These are phyloP conservation scores for Thinopyrum elongatum DNA, from an alignment of 176 grass and related monocot genomes.

Conservation along the genomic window DNA sequence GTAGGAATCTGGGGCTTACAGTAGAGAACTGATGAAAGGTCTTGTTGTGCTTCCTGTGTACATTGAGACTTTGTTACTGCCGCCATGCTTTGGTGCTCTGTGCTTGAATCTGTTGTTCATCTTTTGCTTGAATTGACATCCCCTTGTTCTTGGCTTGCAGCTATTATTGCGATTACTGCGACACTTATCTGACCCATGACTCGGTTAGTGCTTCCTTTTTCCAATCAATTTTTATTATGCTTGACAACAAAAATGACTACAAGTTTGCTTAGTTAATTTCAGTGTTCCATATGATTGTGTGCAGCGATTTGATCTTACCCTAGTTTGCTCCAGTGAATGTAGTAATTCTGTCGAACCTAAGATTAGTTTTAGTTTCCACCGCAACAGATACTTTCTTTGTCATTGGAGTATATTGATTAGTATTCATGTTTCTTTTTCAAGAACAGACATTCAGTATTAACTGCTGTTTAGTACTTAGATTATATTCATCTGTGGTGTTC, in stretches of 20 bases:
- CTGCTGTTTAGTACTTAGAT: not conserved
- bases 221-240: not conserved
- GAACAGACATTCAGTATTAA: not conserved
- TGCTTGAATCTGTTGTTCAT: not conserved
- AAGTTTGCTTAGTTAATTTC: not conserved
- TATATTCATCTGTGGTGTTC: not conserved
- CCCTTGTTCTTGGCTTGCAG: conserved; percentile 44
- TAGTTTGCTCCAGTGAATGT: not conserved
- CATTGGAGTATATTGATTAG: not conserved
- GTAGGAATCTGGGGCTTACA: not conserved
- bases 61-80: not conserved
- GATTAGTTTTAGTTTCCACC: not conserved
- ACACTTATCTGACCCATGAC: conserved; percentile 97
- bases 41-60: not conserved
- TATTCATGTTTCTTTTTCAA: not conserved
- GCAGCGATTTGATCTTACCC: not conserved
- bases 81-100: not conserved
- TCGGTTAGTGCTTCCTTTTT: conserved; percentile 48
- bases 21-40: not conserved
- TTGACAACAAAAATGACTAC: not conserved
- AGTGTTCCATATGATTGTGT: not conserved
- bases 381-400: not conserved
- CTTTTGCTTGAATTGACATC: not conserved
- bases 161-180: conserved; percentile 97
- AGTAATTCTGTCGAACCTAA: not conserved